Evolutionary conservation across 2,329 filamentous ascomycete genomes (phyloP).

Genomic region (Neonectria punicea): DNA sequence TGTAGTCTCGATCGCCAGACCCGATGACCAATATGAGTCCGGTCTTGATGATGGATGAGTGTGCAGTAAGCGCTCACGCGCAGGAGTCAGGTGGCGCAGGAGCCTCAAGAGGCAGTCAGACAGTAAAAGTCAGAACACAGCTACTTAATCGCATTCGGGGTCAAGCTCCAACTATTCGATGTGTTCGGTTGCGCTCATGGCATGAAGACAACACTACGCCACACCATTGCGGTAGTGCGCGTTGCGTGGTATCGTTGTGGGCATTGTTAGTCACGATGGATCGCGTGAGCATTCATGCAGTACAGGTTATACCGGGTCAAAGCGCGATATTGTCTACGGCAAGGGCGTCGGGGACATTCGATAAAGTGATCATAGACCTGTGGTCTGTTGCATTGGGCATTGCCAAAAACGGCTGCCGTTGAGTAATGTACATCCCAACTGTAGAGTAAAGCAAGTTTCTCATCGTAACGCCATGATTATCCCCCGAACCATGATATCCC

Average conservation of each 20-base stretch:
- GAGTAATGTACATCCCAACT: slow-evolving; percentile 57
- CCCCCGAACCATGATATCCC: slow-evolving; percentile 53
- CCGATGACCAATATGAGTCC: background rate
- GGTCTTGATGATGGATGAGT: background rate
- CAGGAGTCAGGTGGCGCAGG: background rate
- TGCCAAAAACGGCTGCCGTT: slow-evolving; percentile 38
- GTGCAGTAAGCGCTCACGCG: background rate
- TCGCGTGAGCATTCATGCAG: background rate
- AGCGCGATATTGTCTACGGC: background rate
- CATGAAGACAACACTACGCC: too few species aligned
- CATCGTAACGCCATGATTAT: slow-evolving; percentile 59
- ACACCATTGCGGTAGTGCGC: too few species aligned
- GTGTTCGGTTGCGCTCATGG: too few species aligned
- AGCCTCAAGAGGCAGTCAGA: background rate
- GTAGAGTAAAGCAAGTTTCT: slow-evolving; percentile 52
- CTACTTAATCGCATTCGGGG: too few species aligned
- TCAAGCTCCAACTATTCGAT: too few species aligned
- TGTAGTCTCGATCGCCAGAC: background rate
- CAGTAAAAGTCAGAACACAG: too few species aligned
- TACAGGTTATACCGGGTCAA: background rate
- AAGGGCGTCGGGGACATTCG: background rate
- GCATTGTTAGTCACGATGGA: background rate
- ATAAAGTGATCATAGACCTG: slow-evolving; percentile 31
- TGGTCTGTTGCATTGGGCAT: slow-evolving; percentile 41
- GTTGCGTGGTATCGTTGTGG: too few species aligned